Percentiles rank a stretch among this genome's conserved stretches.
Conservation (phyloP, 192 early-diverging fungal species). For the Paraglomus brasilianum region DNA sequence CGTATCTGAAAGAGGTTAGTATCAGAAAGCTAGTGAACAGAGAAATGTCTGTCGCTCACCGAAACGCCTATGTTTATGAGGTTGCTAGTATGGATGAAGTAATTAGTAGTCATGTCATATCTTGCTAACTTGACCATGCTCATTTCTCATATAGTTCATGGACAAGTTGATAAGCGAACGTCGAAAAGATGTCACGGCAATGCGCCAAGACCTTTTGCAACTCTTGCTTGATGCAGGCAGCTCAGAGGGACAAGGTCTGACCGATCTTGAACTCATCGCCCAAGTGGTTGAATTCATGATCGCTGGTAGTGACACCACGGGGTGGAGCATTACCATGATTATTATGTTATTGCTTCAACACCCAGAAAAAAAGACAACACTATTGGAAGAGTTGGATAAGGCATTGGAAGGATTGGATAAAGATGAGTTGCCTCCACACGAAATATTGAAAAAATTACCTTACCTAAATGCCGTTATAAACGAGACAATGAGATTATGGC, state of each 20-base stretch:
- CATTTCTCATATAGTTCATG: not conserved
- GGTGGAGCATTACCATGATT: slow-evolving; percentile 34
- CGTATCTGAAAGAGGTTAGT: too few relatives aligned
- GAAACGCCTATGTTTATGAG: too few relatives aligned
- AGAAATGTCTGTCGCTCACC: too few relatives aligned
- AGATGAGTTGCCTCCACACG: slow-evolving; percentile 39
- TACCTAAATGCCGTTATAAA: slow-evolving; percentile 57
- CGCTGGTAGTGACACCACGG: slow-evolving; percentile 42
- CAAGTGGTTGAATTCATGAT: slow-evolving; percentile 33
- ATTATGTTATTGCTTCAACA: slow-evolving; percentile 36
- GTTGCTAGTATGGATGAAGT: not conserved
- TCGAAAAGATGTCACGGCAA: not conserved
- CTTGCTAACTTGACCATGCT: not conserved
- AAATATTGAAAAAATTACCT: slow-evolving; percentile 51
- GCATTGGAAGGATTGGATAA: slow-evolving; percentile 20
- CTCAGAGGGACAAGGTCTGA: slow-evolving; percentile 19
- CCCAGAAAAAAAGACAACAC: slow-evolving; percentile 24
- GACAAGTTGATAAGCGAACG: slow-evolving; percentile 1
- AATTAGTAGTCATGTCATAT: not conserved
- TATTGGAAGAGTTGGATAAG: slow-evolving; percentile 32
- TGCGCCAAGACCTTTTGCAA: slow-evolving; percentile 40
- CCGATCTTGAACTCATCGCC: slow-evolving; percentile 33
- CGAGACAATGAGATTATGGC: slow-evolving; percentile 55
- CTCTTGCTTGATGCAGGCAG: slow-evolving; percentile 34
- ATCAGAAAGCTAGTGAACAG: too few relatives aligned